Conservation (phyloP, 129 eudicot genomes). For the Tagetes patula region DNA sequence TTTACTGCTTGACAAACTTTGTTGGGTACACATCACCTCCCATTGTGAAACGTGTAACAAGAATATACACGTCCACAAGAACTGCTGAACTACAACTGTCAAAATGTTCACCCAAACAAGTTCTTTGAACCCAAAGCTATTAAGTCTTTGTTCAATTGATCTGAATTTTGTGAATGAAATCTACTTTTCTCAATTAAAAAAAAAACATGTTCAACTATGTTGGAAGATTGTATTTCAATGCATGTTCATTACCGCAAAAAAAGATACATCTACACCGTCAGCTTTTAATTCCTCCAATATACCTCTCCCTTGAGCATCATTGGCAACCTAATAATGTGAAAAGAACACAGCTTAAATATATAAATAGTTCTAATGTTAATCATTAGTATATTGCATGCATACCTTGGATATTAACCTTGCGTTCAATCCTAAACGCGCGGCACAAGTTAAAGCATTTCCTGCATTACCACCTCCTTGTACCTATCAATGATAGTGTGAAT, state of each 20-base stretch:
- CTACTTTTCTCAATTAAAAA: background rate
- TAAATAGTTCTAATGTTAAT: constrained; percentile 9
- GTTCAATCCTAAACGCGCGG: constrained; percentile 83
- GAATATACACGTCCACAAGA: background rate
- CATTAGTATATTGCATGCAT: constrained; percentile 20
- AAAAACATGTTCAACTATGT: constrained; percentile 7
- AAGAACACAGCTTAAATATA: background rate
- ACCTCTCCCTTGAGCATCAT: constrained; percentile 93
- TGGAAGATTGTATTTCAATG: background rate
- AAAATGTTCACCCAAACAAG: background rate
- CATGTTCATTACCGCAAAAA: constrained; percentile 50
- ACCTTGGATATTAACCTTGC: constrained; percentile 93
- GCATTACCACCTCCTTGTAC: constrained; percentile 98
- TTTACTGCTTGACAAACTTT: background rate
- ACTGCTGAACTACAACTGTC: background rate
- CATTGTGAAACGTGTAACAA: background rate
- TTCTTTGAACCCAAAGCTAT: constrained; percentile 3
- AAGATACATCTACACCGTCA: constrained; percentile 90
- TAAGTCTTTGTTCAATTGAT: constrained; percentile 2
- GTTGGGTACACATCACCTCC: background rate
- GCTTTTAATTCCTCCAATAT: constrained; percentile 79
- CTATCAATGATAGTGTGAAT: constrained; percentile 31
- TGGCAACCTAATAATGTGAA: constrained; percentile 60
- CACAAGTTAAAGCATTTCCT: constrained; percentile 92
- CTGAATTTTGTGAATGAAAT: background rate